Evolutionary conservation across 768 basidiomycete species (phyloP).

Genomic region (Calocybe gangraenosa): DNA sequence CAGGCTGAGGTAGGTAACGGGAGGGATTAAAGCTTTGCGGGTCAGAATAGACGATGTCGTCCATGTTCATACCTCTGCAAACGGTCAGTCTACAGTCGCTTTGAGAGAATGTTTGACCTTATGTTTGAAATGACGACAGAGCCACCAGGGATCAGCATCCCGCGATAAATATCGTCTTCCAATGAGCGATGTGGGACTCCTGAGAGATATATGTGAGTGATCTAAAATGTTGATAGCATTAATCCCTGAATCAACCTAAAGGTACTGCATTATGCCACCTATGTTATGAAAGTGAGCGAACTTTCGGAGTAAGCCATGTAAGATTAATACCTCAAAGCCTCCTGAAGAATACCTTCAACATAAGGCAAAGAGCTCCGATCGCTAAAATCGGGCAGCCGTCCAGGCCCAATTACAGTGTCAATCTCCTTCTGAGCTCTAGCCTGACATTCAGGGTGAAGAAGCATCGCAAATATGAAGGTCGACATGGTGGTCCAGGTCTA

Average conservation of each 20-base stretch:
- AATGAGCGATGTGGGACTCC: slow-evolving; percentile 23
- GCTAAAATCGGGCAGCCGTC: slow-evolving; percentile 30
- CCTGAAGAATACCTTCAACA: slow-evolving; percentile 30
- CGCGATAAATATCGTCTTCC: slow-evolving; percentile 31
- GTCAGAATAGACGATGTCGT: slow-evolving; percentile 31
- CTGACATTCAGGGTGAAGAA: slow-evolving; percentile 31
- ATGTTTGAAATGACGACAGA: slow-evolving; percentile 19
- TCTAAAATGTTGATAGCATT: not conserved
- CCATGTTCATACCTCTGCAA: slow-evolving; percentile 33
- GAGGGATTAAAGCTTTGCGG: slow-evolving; percentile 38
- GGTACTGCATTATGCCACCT: slow-evolving; percentile 10
- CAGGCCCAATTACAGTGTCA: slow-evolving; percentile 32
- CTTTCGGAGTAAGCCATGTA: not conserved
- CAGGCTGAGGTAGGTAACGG: slow-evolving; percentile 29
- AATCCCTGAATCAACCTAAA: not conserved
- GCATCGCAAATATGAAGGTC: slow-evolving; percentile 36
- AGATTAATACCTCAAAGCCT: slow-evolving; percentile 17
- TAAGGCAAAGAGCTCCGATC: slow-evolving; percentile 27
- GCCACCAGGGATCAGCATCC: slow-evolving; percentile 34
- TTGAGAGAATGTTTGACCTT: slow-evolving; percentile 10
- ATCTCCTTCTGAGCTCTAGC: slow-evolving; percentile 37
- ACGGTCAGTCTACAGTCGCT: not conserved
- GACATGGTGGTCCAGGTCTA: slow-evolving; percentile 28
- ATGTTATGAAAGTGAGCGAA: not conserved
- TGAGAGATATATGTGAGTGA: slow-evolving; percentile 14